Percentiles rank a stretch among this genome's conserved stretches.
phyloP scores from a whole-genome alignment of 495 filamentous ascomycete genomes.

The Cercophora newfieldiana region DNA sequence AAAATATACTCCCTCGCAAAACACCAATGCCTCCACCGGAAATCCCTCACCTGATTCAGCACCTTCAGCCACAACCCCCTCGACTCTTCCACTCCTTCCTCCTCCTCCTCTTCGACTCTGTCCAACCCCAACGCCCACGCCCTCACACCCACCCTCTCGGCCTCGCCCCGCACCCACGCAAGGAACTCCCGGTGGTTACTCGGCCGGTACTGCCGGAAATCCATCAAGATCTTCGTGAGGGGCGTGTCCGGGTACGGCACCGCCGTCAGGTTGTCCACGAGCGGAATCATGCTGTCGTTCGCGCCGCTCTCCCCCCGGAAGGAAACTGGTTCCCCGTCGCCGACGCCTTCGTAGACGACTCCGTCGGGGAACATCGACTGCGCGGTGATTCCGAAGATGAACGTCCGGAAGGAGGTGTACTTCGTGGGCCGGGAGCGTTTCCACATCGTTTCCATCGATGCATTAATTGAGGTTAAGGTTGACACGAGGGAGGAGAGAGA shows the following conservation, averaged over 20 bases:
- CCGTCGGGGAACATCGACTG: slow-evolving; percentile 92
- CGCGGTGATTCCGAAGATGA: slow-evolving; percentile 88
- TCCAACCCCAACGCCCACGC: slow-evolving; percentile 59
- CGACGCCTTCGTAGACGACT: slow-evolving; percentile 81
- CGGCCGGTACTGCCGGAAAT: slow-evolving; percentile 84
- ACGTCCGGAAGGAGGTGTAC: slow-evolving; percentile 84
- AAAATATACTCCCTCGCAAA: slow-evolving; percentile 95
- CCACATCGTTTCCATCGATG: slow-evolving; percentile 89
- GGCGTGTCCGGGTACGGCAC: slow-evolving; percentile 82
- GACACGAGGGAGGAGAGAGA: slow-evolving; percentile 61
- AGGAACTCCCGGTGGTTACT: slow-evolving; percentile 84
- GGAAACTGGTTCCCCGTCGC: slow-evolving; percentile 57
- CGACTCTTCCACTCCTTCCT: slow-evolving; percentile 39
- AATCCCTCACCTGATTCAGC: slow-evolving; percentile 83
- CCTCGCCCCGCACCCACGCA: slow-evolving; percentile 61
- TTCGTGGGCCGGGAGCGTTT: slow-evolving; percentile 70
- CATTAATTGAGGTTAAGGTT: slow-evolving; percentile 70
- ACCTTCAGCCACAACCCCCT: slow-evolving; percentile 64
- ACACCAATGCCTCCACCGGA: slow-evolving; percentile 91
- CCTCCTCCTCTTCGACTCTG: slow-evolving; percentile 29
- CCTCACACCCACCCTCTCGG: slow-evolving; percentile 57
- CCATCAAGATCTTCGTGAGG: slow-evolving; percentile 77
- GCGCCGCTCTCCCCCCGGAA: slow-evolving; percentile 89
- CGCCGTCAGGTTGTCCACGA: slow-evolving; percentile 79
- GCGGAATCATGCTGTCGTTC: slow-evolving; percentile 84